Conservation (phyloP, 2,329 filamentous ascomycete species). For the Calonectria multiphialidica region DNA sequence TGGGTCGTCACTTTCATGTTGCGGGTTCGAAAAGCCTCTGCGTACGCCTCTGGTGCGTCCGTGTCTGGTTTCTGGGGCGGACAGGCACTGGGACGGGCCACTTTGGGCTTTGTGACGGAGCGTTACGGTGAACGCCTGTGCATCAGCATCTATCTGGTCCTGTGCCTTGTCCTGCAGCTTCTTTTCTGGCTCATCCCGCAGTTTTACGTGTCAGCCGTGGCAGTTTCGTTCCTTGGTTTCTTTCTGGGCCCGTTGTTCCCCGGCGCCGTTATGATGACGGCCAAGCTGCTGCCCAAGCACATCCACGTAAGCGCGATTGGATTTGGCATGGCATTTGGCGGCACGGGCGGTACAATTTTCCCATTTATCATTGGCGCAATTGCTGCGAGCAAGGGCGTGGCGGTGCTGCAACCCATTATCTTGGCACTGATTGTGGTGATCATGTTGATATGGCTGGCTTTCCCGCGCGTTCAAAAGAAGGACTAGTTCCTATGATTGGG, state of each 20-base stretch:
- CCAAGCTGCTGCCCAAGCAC: conserved; percentile 76
- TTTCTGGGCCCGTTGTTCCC: conserved; percentile 82
- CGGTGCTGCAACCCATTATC: conserved; percentile 63
- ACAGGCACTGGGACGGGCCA: conserved; percentile 75
- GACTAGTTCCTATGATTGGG: conserved; percentile 23
- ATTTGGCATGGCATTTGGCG: conserved; percentile 80
- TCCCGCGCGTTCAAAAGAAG: conserved; percentile 50
- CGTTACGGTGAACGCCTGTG: conserved; percentile 73
- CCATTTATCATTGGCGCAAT: conserved; percentile 74
- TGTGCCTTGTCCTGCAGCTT: conserved; percentile 72
- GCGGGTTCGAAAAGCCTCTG: conserved; percentile 71
- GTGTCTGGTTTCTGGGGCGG: conserved; percentile 86
- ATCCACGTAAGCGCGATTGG: conserved; percentile 80
- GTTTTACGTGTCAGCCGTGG: conserved; percentile 69
- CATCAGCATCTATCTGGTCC: conserved; percentile 69
- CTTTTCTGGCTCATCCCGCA: conserved; percentile 69
- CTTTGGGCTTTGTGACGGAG: conserved; percentile 78
- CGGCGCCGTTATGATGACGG: conserved; percentile 76
- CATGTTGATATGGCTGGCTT: conserved; percentile 50
- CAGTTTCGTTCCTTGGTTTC: conserved; percentile 78
- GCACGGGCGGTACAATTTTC: conserved; percentile 74
- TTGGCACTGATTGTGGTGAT: conserved; percentile 56
- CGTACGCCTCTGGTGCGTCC: conserved; percentile 78
- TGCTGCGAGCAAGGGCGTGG: conserved; percentile 62
- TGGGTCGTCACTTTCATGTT: conserved; percentile 89